phyloP scores from a whole-genome alignment of 208 protist genomes.

The Trypanosoma cruzi region DNA sequence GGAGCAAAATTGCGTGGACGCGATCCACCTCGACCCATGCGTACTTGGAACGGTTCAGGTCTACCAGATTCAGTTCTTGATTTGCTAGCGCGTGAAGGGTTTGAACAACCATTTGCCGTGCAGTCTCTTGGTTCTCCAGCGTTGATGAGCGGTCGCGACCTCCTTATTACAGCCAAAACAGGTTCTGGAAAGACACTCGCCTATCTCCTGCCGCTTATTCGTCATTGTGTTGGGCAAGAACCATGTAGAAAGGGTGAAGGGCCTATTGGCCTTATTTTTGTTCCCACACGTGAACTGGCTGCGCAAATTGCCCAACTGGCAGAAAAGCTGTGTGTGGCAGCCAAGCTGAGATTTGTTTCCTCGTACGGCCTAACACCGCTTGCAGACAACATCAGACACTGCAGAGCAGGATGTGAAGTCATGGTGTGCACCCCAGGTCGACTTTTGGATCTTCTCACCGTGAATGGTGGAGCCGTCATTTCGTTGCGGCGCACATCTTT shows the following conservation, averaged over 20 bases:
- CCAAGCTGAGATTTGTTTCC: slow-evolving; percentile 53
- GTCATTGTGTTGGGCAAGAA: slow-evolving; percentile 89
- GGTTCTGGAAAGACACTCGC: slow-evolving; percentile 95
- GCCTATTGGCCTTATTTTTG: slow-evolving; percentile 90
- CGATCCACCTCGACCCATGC: slow-evolving; percentile 67
- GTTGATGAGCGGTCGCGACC: slow-evolving; percentile 89
- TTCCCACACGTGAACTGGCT: slow-evolving; percentile 95
- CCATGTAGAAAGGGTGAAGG: slow-evolving; percentile 76
- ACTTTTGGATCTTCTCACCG: slow-evolving; percentile 89
- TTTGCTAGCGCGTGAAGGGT: slow-evolving; percentile 52
- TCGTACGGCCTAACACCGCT: slow-evolving; percentile 82
- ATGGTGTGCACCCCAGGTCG: slow-evolving; percentile 89
- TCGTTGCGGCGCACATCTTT: slow-evolving; percentile 74
- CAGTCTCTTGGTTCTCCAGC: slow-evolving; percentile 81
- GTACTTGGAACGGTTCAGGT: slow-evolving; percentile 78
- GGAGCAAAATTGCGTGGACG: slow-evolving; percentile 70
- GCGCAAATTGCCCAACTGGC: slow-evolving; percentile 84
- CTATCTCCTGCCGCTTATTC: slow-evolving; percentile 92
- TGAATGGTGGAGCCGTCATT: slow-evolving; percentile 70
- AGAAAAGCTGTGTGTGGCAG: slow-evolving; percentile 65
- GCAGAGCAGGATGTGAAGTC: slow-evolving; percentile 68
- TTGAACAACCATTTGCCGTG: slow-evolving; percentile 81
- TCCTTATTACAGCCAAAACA: slow-evolving; percentile 93
- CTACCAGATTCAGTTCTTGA: slow-evolving; percentile 76
- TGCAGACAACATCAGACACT: slow-evolving; percentile 74